Conservation (phyloP, 2,329 filamentous ascomycete genomes). For the Xylaria sp. region DNA sequence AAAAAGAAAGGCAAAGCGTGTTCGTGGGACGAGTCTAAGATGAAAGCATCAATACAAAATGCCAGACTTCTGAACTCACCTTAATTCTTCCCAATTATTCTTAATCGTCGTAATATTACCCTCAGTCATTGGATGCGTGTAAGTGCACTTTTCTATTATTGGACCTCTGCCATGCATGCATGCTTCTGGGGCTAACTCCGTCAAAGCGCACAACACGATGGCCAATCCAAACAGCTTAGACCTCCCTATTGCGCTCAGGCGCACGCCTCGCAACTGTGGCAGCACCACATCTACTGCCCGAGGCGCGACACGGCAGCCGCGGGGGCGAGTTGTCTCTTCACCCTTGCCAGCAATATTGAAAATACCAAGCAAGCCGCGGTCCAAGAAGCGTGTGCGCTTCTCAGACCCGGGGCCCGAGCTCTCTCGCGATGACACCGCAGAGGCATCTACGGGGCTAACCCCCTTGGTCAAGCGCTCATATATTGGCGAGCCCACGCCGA, state of each 20-base stretch:
- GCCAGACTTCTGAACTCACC: background rate
- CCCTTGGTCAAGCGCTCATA: constrained; percentile 67
- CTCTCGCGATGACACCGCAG: constrained; percentile 40
- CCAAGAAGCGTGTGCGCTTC: constrained; percentile 66
- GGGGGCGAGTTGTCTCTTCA: constrained; percentile 37
- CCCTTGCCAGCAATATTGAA: constrained; percentile 37
- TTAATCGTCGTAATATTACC: background rate
- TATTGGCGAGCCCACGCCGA: constrained; percentile 52
- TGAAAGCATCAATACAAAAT: constrained; percentile 4
- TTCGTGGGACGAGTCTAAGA: constrained; percentile 9
- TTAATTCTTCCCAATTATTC: background rate
- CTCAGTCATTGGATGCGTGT: background rate
- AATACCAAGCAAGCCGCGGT: constrained; percentile 48
- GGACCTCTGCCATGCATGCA: constrained; percentile 6
- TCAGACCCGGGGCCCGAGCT: constrained; percentile 64
- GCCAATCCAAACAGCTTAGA: constrained; percentile 47
- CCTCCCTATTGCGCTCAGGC: constrained; percentile 66
- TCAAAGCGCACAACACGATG: constrained; percentile 37
- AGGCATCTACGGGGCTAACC: constrained; percentile 64
- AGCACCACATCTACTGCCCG: constrained; percentile 9
- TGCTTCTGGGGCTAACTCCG: background rate
- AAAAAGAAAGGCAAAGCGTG: background rate
- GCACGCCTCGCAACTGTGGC: constrained; percentile 59
- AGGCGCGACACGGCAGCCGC: constrained; percentile 34
- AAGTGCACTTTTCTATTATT: background rate